Evolutionary conservation across 352 stramenopile genomes (phyloP).

Genomic region (Pythium coloratum): DNA sequence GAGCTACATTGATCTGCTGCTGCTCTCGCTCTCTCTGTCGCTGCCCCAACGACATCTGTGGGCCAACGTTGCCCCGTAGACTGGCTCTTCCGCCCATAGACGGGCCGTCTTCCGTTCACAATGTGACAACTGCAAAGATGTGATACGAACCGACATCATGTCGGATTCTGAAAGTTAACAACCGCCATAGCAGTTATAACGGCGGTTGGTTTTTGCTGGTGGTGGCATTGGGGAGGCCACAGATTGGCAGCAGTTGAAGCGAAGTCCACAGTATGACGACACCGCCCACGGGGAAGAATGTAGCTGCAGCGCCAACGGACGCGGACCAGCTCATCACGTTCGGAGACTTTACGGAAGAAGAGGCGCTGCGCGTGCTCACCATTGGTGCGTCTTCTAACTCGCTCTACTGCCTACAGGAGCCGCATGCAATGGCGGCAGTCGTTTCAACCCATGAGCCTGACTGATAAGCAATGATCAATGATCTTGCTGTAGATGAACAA

Average conservation of each 20-base stretch:
- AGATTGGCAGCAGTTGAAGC: conserved; percentile 1
- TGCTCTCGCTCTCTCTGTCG: conserved; percentile 1
- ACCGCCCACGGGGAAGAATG: conserved; percentile 22
- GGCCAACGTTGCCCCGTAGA: not conserved
- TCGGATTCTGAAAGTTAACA: not conserved
- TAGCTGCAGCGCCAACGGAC: conserved; percentile 23
- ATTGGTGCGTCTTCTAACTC: conserved; percentile 14
- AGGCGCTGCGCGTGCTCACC: conserved; percentile 39
- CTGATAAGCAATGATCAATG: not conserved
- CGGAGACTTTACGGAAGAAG: conserved; percentile 77
- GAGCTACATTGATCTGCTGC: not conserved
- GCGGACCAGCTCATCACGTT: conserved; percentile 57
- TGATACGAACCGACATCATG: conserved; percentile 1
- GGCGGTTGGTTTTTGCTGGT: not conserved
- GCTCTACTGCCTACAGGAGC: not conserved
- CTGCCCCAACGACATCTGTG: not conserved
- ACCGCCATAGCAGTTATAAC: not conserved
- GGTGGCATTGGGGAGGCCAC: not conserved
- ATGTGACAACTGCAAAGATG: not conserved
- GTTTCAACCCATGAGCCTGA: conserved; percentile 21
- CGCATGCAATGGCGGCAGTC: not conserved
- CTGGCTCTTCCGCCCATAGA: conserved; percentile 13
- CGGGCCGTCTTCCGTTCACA: not conserved
- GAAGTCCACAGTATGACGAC: conserved; percentile 7
- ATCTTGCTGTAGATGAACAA: conserved; percentile 9